phyloP scores from a whole-genome alignment of 345 rosid genomes.

The Syzygium oleosum region DNA sequence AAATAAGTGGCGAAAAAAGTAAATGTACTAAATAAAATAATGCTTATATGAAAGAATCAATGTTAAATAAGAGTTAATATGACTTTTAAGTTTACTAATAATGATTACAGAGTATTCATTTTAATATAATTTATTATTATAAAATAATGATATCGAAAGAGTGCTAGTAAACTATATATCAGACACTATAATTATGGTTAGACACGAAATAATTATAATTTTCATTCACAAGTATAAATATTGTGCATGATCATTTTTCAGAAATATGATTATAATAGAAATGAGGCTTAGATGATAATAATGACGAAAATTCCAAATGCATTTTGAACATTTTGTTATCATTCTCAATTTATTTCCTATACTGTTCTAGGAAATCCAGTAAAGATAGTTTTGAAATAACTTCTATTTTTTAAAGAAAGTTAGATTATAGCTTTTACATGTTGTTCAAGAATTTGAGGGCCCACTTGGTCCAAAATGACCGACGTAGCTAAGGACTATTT shows the following conservation, averaged over 20 bases:
- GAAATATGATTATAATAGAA: background rate
- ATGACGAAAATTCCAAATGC: background rate
- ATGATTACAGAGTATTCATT: background rate
- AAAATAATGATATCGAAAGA: background rate
- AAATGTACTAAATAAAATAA: background rate
- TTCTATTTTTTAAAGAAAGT: background rate
- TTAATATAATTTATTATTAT: background rate
- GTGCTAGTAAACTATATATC: background rate
- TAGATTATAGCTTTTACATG: background rate
- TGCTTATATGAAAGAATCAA: background rate
- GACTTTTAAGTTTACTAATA: background rate
- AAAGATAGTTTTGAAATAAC: background rate
- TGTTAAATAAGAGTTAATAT: background rate
- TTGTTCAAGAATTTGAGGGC: background rate
- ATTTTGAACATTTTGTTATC: background rate
- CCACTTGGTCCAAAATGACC: background rate
- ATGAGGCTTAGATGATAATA: background rate
- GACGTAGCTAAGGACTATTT: background rate
- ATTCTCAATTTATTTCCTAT: background rate
- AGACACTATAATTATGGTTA: background rate
- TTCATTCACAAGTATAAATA: background rate
- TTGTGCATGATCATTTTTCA: background rate
- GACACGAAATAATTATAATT: background rate
- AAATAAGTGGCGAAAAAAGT: background rate
- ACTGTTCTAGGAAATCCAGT: background rate